phyloP scores from a whole-genome alignment of 2,329 filamentous ascomycete genomes.

The Neocatenulostroma microsporum region DNA sequence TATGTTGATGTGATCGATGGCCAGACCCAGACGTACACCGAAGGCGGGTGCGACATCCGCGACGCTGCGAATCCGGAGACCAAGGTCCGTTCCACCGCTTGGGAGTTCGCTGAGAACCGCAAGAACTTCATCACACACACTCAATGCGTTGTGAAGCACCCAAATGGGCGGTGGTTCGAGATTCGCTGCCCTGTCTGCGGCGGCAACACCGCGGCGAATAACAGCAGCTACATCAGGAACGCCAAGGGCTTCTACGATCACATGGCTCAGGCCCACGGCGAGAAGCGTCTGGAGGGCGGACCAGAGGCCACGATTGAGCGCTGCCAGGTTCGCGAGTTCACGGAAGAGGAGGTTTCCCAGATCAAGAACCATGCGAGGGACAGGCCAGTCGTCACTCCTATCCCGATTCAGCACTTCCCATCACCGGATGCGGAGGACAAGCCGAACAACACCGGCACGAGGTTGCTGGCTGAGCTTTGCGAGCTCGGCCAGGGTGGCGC shows the following conservation, averaged over 20 bases:
- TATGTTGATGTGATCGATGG: not conserved
- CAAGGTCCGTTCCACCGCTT: no score
- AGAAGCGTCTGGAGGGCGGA: no score
- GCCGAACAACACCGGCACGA: no score
- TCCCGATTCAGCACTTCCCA: no score
- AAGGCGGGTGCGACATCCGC: no score
- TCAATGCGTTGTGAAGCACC: not conserved
- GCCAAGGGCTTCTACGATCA: constrained; percentile 2
- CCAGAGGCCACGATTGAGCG: not conserved
- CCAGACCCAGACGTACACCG: not conserved
- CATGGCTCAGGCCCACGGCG: not conserved
- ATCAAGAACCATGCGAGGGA: no score
- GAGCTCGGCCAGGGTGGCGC: no score
- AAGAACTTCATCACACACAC: not conserved
- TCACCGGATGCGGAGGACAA: no score
- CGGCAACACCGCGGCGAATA: not conserved
- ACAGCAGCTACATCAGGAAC: not conserved
- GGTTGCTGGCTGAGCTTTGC: no score
- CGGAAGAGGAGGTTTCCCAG: not conserved
- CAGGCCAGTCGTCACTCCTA: no score
- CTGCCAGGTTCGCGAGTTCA: constrained; percentile 1
- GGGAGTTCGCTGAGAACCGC: no score
- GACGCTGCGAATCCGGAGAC: no score
- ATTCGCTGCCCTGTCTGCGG: not conserved
- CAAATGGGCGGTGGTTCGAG: not conserved